Percentiles rank a stretch among this genome's conserved stretches.
Conservation (phyloP, 495 filamentous ascomycete genomes). For the Paragyromitra xinjiangensis region DNA sequence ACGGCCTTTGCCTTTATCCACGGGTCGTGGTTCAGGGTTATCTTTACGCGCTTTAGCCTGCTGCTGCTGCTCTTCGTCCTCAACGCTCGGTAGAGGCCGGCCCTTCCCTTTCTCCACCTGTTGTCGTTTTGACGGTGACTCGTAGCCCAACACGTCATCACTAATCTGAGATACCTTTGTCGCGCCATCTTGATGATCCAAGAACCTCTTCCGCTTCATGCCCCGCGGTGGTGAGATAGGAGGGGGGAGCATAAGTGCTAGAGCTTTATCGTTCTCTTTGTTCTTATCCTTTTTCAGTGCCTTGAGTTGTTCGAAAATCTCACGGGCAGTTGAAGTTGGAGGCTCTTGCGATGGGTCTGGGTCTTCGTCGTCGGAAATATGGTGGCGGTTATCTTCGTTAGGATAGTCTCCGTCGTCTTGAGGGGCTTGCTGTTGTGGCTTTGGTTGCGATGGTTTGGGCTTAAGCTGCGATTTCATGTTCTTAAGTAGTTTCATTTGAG, state of each 20-base stretch:
- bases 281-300: conserved; percentile 26
- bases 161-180: conserved; percentile 41
- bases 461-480: background rate
- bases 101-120: conserved; percentile 24
- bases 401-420: background rate
- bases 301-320: background rate
- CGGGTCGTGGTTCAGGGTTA: conserved; percentile 1
- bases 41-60: background rate
- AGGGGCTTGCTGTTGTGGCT: background rate
- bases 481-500: conserved; percentile 32
- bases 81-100: background rate
- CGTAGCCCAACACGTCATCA: conserved; percentile 4
- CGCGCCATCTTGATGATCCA: conserved; percentile 42
- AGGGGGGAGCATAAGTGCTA: conserved; percentile 27
- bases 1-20: conserved; percentile 4
- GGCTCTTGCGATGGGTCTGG: background rate
- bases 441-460: background rate
- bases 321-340: conserved; percentile 12
- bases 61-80: background rate
- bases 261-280: conserved; percentile 42
- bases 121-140: conserved; percentile 19
- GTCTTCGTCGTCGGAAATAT: background rate
- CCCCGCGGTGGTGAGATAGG: conserved; percentile 11
- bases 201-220: conserved; percentile 38
- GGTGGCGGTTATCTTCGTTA: background rate